These are phyloP conservation scores for Grosmannia clavigera DNA, from an alignment of 2,329 filamentous ascomycete genomes.

Conservation along the genomic window DNA sequence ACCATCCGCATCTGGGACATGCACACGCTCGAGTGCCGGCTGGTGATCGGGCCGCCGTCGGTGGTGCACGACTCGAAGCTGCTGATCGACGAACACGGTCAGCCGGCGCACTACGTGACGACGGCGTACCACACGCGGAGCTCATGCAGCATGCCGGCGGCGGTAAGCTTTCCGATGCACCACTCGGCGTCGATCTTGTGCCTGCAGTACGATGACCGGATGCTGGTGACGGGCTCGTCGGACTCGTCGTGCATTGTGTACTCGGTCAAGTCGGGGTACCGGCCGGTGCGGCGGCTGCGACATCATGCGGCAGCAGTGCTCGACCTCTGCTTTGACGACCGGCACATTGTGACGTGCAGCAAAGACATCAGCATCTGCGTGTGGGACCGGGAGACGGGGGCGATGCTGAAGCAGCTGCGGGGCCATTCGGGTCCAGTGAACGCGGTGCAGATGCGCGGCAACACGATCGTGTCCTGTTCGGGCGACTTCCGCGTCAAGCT, in stretches of 20 bases:
- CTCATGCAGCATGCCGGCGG: constrained; percentile 35
- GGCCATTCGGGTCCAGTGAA: constrained; percentile 92
- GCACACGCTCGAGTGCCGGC: constrained; percentile 70
- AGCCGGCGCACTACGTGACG: constrained; percentile 42
- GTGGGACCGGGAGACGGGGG: constrained; percentile 75
- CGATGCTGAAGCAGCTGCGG: constrained; percentile 62
- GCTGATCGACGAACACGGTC: constrained; percentile 37
- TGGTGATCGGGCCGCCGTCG: constrained; percentile 72
- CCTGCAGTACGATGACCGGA: constrained; percentile 83
- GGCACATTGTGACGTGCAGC: constrained; percentile 91
- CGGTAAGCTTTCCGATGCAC: constrained; percentile 47
- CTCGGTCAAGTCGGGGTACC: constrained; percentile 66
- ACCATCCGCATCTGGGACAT: constrained; percentile 96
- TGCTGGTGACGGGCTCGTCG: constrained; percentile 89
- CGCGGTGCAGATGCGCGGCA: constrained; percentile 86
- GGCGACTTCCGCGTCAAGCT: constrained; percentile 89
- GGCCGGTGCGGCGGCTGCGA: constrained; percentile 63
- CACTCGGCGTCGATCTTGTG: constrained; percentile 92
- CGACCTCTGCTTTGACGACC: constrained; percentile 84
- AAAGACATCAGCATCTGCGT: constrained; percentile 92
- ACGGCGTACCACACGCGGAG: constrained; percentile 20
- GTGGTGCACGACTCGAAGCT: constrained; percentile 42
- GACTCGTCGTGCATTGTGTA: constrained; percentile 88
- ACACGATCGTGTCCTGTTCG: constrained; percentile 84
- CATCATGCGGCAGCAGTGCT: constrained; percentile 81